A percentile compares a stretch with the other conserved stretches of the same genome.
These are phyloP conservation scores for Camellia japonica DNA, from an alignment of 148 eudicot genomes.

Conservation along the genomic window DNA sequence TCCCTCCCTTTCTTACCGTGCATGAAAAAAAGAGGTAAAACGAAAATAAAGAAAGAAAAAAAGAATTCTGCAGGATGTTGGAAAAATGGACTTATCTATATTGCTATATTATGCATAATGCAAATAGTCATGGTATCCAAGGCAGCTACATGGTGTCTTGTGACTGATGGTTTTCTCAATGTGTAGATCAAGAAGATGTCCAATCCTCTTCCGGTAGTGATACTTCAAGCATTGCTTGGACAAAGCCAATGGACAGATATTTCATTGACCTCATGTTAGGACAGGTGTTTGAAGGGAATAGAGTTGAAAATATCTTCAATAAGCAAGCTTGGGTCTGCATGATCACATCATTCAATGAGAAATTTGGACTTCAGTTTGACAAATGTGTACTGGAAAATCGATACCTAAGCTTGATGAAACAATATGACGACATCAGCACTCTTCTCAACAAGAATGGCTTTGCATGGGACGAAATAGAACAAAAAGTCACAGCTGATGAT, in stretches of 20 bases:
- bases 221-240: background rate
- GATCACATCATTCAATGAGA: conserved; percentile 10
- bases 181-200: conserved; percentile 4
- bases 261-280: conserved; percentile 12
- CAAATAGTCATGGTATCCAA: background rate
- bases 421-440: background rate
- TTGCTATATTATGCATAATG: background rate
- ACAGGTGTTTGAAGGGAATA: conserved; percentile 16
- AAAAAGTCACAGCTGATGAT: conserved; percentile 6
- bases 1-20: background rate
- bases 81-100: background rate
- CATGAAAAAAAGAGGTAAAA: too few species aligned
- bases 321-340: conserved; percentile 15
- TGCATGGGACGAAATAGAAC: conserved; percentile 8
- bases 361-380: conserved; percentile 8
- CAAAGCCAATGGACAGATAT: conserved; percentile 15
- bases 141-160: background rate
- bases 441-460: conserved; percentile 11
- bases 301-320: conserved; percentile 4
- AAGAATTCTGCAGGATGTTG: background rate
- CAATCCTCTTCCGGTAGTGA: conserved; percentile 7
- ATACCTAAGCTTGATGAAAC: conserved; percentile 16
- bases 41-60: background rate
- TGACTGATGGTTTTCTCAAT: conserved; percentile 3
- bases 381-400: background rate